Evolutionary conservation across 1,284 basidiomycete species (phyloP).

Genomic region (Ganoderma lucidum): DNA sequence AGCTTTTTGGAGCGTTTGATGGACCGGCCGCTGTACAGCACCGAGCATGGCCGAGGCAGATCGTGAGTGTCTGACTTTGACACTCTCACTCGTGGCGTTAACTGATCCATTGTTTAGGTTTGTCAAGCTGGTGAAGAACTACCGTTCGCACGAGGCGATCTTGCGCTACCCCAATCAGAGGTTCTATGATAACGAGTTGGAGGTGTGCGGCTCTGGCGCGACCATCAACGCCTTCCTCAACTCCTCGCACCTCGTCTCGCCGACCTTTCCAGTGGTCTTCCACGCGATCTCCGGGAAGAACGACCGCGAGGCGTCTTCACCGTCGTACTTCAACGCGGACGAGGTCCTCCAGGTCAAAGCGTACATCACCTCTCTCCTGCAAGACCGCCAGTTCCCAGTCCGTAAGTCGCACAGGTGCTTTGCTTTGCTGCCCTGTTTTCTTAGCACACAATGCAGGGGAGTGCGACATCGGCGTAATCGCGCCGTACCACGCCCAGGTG

Average conservation of each 20-base stretch:
- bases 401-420: slow-evolving; percentile 10
- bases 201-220: slow-evolving; percentile 48
- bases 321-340: slow-evolving; percentile 55
- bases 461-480: slow-evolving; percentile 59
- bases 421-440: too few relatives aligned
- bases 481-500: slow-evolving; percentile 64
- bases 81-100: not conserved
- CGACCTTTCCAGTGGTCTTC: slow-evolving; percentile 55
- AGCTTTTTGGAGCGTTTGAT: slow-evolving; percentile 64
- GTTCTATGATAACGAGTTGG: slow-evolving; percentile 62
- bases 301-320: slow-evolving; percentile 49
- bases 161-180: slow-evolving; percentile 63
- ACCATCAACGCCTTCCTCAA: slow-evolving; percentile 46
- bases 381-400: slow-evolving; percentile 17
- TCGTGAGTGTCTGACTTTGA: slow-evolving; percentile 45
- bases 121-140: slow-evolving; percentile 62
- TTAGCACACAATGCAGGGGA: not conserved
- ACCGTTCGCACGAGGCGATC: slow-evolving; percentile 64
- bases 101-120: slow-evolving; percentile 42
- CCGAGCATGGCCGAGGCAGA: slow-evolving; percentile 38
- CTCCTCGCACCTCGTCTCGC: slow-evolving; percentile 44
- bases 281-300: slow-evolving; percentile 54
- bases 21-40: slow-evolving; percentile 52
- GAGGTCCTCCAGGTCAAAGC: slow-evolving; percentile 51
- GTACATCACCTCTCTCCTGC: slow-evolving; percentile 44